Base-by-base conservation (phyloP, 2,329 filamentous ascomycete species). In the Alternaria arbusti region DNA sequence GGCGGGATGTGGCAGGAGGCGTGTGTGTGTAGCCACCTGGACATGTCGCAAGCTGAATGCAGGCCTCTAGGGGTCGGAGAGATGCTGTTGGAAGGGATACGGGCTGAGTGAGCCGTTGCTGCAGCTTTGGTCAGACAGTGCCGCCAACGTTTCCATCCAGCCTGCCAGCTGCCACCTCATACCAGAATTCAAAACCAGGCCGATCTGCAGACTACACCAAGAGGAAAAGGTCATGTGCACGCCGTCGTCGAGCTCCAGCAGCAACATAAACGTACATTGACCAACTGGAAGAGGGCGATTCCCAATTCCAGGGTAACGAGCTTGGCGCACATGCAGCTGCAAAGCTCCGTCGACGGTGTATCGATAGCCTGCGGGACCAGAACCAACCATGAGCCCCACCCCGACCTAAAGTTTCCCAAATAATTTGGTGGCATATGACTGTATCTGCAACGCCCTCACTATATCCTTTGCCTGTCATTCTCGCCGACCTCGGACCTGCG, bases 381-480 rank as follows among this genome's bases (percentile, higher is more conserved):
- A 51, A 30, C 46, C 46, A 32, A 58, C 36, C 54, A 28, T 15
- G n/a, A 49, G 49, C 60, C 60, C 60, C 60, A 59, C 60, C 50
- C 44, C 44, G 23, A 26, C 59, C n/a, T 44, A 58, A 57, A 22
- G 49, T 52, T 52, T 54, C 30, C 52, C 57, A 67, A 65, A 63
- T 65, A 57, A 61, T 66, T 63, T 57, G 55, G 50, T 44, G 28
- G 51, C 61, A 56, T 54, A 58, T 66, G 66, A 68, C 66, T 66
- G 62, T 64, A 25, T 36, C 26, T 25, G 44, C 22, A 49, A 30
- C 50, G 44, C 56, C 43, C 55, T 20, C 56, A 22, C 44, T 26
- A 12, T 32, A 44, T 32, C 47, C 45, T 17, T 20, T 45, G 17
- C 50, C 52, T 20, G 13, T 20, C 22, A n/a, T 10, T n/a, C 9